Evolutionary conservation across 2,329 filamentous ascomycete species (phyloP).

Genomic region (Blastomyces parvus): DNA sequence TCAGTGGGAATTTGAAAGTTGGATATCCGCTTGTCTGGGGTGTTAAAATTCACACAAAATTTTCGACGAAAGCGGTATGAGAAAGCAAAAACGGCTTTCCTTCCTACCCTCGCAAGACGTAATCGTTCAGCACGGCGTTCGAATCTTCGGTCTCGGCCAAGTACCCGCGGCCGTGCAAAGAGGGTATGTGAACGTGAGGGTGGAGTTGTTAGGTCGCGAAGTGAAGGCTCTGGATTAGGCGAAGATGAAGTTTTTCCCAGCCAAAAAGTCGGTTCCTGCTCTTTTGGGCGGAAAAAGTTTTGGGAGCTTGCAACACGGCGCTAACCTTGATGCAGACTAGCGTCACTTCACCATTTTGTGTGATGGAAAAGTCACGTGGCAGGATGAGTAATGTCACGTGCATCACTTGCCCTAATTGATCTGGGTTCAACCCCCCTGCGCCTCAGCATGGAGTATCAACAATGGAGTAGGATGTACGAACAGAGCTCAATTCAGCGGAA

Average conservation of each 20-base stretch:
- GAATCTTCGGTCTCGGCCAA: not conserved
- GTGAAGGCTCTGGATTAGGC: not conserved
- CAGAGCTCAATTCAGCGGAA: no score
- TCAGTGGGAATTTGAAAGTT: not conserved
- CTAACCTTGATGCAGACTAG: not conserved
- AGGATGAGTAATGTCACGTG: no score
- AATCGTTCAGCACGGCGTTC: not conserved
- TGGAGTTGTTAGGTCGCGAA: not conserved
- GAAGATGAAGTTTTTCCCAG: not conserved
- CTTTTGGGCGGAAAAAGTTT: slow-evolving; percentile 4
- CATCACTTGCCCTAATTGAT: no score
- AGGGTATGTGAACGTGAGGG: not conserved
- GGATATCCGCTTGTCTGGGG: not conserved
- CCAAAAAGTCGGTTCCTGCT: not conserved
- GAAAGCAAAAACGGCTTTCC: not conserved
- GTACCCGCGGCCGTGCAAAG: not conserved
- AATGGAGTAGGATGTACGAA: no score
- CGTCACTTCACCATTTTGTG: no score
- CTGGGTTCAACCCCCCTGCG: no score
- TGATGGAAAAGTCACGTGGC: no score
- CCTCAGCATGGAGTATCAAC: no score
- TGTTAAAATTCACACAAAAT: slow-evolving; percentile 5
- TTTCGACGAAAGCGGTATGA: not conserved
- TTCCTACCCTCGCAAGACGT: not conserved
- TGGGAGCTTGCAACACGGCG: not conserved